These are phyloP conservation scores for Narthecium ossifragum DNA, from an alignment of 106 monocot genomes.

Conservation along the genomic window DNA sequence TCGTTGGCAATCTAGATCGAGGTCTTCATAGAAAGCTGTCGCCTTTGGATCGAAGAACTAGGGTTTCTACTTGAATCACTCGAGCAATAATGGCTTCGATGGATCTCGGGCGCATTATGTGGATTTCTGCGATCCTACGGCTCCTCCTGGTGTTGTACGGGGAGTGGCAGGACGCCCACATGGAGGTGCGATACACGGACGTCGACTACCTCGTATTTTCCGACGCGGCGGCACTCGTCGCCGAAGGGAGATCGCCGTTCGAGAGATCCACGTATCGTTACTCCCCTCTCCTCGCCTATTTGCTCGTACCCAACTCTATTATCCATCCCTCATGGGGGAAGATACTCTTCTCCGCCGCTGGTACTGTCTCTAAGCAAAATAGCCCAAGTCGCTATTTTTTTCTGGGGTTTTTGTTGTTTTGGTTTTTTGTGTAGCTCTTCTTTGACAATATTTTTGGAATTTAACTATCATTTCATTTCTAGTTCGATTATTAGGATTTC, in stretches of 20 bases:
- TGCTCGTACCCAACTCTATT: conserved; percentile 54
- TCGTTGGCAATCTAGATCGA: too few relatives aligned
- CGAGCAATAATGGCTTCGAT: too few relatives aligned
- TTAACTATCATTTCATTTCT: too few relatives aligned
- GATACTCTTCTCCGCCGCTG: conserved; percentile 60
- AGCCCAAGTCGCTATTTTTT: too few relatives aligned
- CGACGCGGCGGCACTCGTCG: conserved; percentile 63
- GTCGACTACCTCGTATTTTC: conserved; percentile 90
- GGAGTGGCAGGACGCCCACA: conserved; percentile 85
- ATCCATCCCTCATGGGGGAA: conserved; percentile 61
- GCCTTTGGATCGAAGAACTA: too few relatives aligned
- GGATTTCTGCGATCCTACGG: conserved; percentile 44
- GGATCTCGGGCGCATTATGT: conserved; percentile 30
- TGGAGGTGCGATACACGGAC: conserved; percentile 90
- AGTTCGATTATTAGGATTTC: too few relatives aligned
- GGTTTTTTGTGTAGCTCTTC: too few relatives aligned
- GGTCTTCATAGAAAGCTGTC: too few relatives aligned
- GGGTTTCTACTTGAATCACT: too few relatives aligned
- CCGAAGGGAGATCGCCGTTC: conserved; percentile 58
- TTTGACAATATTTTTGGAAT: too few relatives aligned
- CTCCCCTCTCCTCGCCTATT: conserved; percentile 61
- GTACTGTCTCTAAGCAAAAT: conserved; percentile 9
- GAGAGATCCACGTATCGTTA: conserved; percentile 71
- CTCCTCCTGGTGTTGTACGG: conserved; percentile 52
- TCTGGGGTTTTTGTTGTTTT: too few relatives aligned